Conservation (phyloP, 441 rosid species). For the Syzygium syzygioides region DNA sequence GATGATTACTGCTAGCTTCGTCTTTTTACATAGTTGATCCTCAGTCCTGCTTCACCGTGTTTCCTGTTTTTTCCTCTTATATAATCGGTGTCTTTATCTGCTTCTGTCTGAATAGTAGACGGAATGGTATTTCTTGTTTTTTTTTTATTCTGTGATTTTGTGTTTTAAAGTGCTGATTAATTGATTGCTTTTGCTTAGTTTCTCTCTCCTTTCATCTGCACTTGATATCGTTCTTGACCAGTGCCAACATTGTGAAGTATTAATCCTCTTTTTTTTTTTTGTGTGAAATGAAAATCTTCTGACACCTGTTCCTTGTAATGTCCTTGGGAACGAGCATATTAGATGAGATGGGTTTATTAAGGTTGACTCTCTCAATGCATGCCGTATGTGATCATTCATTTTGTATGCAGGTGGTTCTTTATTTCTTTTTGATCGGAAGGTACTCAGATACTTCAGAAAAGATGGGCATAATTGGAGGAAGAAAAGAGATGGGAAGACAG, state of each 20-base stretch:
- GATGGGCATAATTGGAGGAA: conserved; percentile 99
- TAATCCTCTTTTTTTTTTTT: neutral
- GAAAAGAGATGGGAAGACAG: conserved; percentile 91
- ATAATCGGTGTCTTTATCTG: neutral
- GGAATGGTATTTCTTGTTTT: neutral
- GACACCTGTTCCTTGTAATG: neutral
- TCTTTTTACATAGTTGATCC: neutral
- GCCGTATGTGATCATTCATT: neutral
- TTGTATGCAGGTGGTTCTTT: conserved; percentile 80
- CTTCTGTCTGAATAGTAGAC: neutral
- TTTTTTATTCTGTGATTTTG: neutral
- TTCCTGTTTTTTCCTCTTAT: neutral
- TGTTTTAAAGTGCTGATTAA: neutral
- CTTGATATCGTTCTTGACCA: neutral
- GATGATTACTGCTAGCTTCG: neutral
- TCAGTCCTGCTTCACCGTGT: neutral
- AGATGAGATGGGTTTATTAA: neutral
- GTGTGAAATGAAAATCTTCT: neutral
- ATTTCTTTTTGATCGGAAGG: conserved; percentile 91
- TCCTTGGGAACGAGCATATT: neutral
- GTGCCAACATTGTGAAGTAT: neutral
- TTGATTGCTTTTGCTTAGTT: neutral
- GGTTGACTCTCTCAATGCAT: neutral
- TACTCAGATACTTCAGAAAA: conserved; percentile 86
- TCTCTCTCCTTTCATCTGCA: neutral